phyloP scores from a whole-genome alignment of 805 yeast species.

The Lipomyces sp. region DNA sequence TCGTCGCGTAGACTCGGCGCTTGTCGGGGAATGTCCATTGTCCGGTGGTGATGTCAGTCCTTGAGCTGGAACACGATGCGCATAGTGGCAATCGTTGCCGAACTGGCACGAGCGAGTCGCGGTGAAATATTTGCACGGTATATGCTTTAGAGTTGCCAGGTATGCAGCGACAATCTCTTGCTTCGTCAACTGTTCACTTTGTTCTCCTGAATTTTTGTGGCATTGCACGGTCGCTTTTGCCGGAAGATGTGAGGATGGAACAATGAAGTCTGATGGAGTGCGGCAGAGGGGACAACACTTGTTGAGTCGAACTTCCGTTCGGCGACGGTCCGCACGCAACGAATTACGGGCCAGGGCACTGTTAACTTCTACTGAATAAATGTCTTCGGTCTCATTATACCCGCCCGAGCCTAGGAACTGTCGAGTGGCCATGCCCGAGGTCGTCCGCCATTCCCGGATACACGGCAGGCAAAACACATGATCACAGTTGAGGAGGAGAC shows the following conservation, averaged over 20 bases:
- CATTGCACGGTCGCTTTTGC: background rate
- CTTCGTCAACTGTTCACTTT: constrained; percentile 10
- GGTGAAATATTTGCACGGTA: constrained; percentile 31
- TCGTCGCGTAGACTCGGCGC: background rate
- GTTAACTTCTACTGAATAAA: background rate
- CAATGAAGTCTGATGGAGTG: constrained; percentile 26
- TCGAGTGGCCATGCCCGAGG: constrained; percentile 12
- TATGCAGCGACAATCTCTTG: constrained; percentile 22
- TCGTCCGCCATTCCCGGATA: constrained; percentile 26
- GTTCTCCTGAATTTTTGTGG: background rate
- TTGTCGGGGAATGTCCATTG: background rate
- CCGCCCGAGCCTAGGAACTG: background rate
- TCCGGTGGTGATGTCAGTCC: background rate
- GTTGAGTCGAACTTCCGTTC: constrained; percentile 9
- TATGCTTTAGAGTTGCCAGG: constrained; percentile 21
- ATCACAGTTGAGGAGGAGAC: constrained; percentile 24
- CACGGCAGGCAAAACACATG: constrained; percentile 29
- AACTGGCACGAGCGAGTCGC: constrained; percentile 15
- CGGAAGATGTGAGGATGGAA: constrained; percentile 28
- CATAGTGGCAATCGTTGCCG: constrained; percentile 32
- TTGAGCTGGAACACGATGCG: constrained; percentile 15
- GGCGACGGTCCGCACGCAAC: background rate
- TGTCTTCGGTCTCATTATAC: background rate
- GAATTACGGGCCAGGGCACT: background rate
- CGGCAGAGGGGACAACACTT: constrained; percentile 33